phyloP scores from a whole-genome alignment of 352 stramenopile genomes.

The Globisporangium heterothallicum region DNA sequence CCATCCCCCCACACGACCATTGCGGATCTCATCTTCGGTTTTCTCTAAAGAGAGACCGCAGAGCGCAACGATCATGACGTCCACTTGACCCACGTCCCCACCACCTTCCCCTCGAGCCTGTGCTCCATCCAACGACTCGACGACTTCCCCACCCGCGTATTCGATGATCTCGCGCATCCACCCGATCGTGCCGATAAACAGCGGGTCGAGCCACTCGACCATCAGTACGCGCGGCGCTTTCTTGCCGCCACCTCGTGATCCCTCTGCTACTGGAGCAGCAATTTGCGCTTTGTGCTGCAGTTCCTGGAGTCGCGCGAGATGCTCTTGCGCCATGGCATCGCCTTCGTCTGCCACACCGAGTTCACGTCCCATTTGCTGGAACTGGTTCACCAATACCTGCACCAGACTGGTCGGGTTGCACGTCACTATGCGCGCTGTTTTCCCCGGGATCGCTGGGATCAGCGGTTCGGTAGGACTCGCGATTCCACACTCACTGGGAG shows the following conservation, averaged over 20 bases:
- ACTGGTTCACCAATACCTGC: constrained; percentile 43
- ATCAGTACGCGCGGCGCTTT: constrained; percentile 32
- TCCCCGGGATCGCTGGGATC: constrained; percentile 12
- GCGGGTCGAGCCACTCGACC: constrained; percentile 69
- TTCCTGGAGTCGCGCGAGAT: constrained; percentile 20
- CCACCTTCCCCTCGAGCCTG: background rate
- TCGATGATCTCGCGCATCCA: constrained; percentile 69
- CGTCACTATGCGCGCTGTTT: constrained; percentile 37
- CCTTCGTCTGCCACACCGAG: constrained; percentile 36
- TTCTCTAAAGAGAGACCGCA: constrained; percentile 48
- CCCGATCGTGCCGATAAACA: constrained; percentile 55
- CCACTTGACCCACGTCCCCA: constrained; percentile 14
- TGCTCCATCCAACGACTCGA: constrained; percentile 20
- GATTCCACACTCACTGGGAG: constrained; percentile 3
- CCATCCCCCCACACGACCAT: constrained; percentile 35
- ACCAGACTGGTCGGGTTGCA: constrained; percentile 38
- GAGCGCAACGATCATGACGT: constrained; percentile 55
- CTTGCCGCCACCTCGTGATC: constrained; percentile 1
- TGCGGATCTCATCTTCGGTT: constrained; percentile 32
- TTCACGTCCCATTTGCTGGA: constrained; percentile 41
- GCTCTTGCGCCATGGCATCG: constrained; percentile 25
- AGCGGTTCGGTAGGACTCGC: too few species aligned
- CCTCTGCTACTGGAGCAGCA: constrained; percentile 10
- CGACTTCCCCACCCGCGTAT: constrained; percentile 31
- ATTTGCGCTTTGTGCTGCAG: constrained; percentile 18